Conservation (phyloP, 2,329 filamentous ascomycete genomes). For the Intubia oerlemansii region DNA sequence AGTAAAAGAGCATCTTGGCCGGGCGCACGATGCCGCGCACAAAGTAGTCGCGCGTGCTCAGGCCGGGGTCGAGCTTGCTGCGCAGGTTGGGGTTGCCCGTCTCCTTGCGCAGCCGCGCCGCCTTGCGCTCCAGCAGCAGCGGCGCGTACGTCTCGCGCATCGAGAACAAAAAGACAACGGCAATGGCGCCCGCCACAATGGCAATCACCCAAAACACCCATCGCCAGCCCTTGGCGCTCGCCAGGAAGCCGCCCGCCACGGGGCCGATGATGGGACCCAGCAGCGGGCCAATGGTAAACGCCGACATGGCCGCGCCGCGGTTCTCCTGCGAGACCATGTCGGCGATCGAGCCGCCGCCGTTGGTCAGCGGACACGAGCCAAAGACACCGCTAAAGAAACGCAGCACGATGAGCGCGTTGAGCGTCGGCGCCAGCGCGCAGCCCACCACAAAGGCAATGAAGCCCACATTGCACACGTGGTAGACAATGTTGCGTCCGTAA, state of each 20-base stretch:
- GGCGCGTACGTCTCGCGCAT: slow-evolving; percentile 17
- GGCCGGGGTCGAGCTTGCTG: slow-evolving; percentile 30
- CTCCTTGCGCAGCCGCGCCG: slow-evolving; percentile 22
- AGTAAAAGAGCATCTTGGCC: slow-evolving; percentile 15
- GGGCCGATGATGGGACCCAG: slow-evolving; percentile 20
- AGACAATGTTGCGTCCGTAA: slow-evolving; percentile 23
- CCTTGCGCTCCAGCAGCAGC: slow-evolving; percentile 29
- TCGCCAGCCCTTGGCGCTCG: slow-evolving; percentile 11
- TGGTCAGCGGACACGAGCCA: slow-evolving; percentile 41
- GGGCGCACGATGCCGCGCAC: slow-evolving; percentile 49
- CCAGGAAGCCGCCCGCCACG: slow-evolving; percentile 14
- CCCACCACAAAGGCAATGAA: slow-evolving; percentile 23
- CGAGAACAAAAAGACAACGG: slow-evolving; percentile 13
- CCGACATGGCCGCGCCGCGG: slow-evolving; percentile 29
- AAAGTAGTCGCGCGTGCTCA: slow-evolving; percentile 32
- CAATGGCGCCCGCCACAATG: slow-evolving; percentile 8
- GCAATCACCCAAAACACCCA: slow-evolving; percentile 11
- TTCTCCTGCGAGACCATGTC: slow-evolving; percentile 36
- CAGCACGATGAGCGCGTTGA: slow-evolving; percentile 37
- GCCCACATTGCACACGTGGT: slow-evolving; percentile 18
- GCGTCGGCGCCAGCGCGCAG: slow-evolving; percentile 20
- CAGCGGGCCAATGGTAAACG: slow-evolving; percentile 18
- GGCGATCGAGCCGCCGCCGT: slow-evolving; percentile 39
- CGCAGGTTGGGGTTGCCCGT: slow-evolving; percentile 11
- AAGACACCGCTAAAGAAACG: slow-evolving; percentile 45